A percentile compares a stretch with the other conserved stretches of the same genome.
Evolutionary conservation across 805 yeast species (phyloP).

Genomic region (Schwanniomyces yamadae): DNA sequence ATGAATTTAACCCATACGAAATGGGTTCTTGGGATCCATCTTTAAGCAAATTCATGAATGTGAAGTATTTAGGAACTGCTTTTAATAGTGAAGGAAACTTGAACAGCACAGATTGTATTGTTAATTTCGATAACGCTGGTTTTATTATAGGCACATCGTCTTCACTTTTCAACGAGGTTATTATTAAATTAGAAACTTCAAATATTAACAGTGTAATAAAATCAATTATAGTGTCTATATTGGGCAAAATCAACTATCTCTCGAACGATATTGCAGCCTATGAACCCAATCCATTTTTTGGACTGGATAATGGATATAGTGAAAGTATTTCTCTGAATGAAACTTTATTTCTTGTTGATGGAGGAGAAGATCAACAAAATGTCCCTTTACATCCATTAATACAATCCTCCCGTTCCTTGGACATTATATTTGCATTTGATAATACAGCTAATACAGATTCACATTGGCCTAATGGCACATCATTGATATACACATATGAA

Average conservation of each 20-base stretch:
- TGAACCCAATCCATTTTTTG: constrained; percentile 40
- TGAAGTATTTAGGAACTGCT: constrained; percentile 29
- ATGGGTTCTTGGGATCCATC: constrained; percentile 45
- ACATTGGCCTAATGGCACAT: constrained; percentile 46
- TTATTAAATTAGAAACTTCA: constrained; percentile 22
- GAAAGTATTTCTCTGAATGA: constrained; percentile 21
- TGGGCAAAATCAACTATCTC: constrained; percentile 20
- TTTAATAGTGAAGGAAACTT: constrained; percentile 21
- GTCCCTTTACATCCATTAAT: constrained; percentile 42
- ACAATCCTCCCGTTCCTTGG: constrained; percentile 35
- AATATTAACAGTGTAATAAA: constrained; percentile 22
- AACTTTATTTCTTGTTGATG: constrained; percentile 39
- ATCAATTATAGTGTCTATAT: constrained; percentile 22
- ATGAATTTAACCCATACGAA: constrained; percentile 39
- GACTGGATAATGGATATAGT: constrained; percentile 15
- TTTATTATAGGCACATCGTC: constrained; percentile 42
- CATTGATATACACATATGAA: constrained; percentile 33
- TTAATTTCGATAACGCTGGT: constrained; percentile 38
- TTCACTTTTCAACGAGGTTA: constrained; percentile 35
- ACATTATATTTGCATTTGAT: constrained; percentile 42
- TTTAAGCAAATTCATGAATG: constrained; percentile 27
- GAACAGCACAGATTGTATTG: constrained; percentile 19
- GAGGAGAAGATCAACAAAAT: constrained; percentile 44
- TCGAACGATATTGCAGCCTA: constrained; percentile 40
- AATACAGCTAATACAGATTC: constrained; percentile 38